Base-by-base conservation (phyloP, 2,329 filamentous ascomycete species). In the Elsinoe fawcettii region DNA sequence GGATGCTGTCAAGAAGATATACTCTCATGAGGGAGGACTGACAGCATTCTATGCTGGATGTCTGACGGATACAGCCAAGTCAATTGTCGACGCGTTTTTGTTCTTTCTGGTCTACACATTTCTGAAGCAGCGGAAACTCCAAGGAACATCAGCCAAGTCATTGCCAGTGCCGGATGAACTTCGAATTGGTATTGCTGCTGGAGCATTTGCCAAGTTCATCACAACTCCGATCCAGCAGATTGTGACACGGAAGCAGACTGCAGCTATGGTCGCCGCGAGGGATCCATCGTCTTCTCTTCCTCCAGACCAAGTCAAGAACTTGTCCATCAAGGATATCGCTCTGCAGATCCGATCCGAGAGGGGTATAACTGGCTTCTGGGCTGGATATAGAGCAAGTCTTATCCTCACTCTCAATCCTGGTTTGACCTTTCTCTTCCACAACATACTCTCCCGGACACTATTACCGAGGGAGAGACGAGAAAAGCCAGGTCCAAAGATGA, bases 401-500 rank as follows among this genome's bases (percentile, higher is more conserved):
- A 78, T 96, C 37, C 73, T 95, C 53, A 91, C 90, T 0, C 76
- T 95, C 25, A 96, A 96, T 65, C 90, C 91, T 1, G 86, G 86
- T 62, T 80, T 96, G 61, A 95, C 91, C 0, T 91, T 96, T 68
- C 84, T 92, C 63, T 75, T 95, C 27, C 88, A 95, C 66, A 85
- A 89, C 63, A 73, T 85, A 6, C 73, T 91, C 18, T 84, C 85
- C 62, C 77, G 81, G 54, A 67, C 76, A 1, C 67, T 87, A 2
- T 74, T 90, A 1, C 75, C 79, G 2, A 72, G 75, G 6, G 73
- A 76, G 37, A 78, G 75, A 63, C 73, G 79, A 7, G 73, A 75
- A 3, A 74, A 79, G 14, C 80, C 82, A 0, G 77, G 79, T 0
- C 71, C 81, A 0, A 71, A 71, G 43, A 66, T 80, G 7, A 85